Conservation (phyloP, 148 eudicot genomes). For the Arctostaphylos glauca region DNA sequence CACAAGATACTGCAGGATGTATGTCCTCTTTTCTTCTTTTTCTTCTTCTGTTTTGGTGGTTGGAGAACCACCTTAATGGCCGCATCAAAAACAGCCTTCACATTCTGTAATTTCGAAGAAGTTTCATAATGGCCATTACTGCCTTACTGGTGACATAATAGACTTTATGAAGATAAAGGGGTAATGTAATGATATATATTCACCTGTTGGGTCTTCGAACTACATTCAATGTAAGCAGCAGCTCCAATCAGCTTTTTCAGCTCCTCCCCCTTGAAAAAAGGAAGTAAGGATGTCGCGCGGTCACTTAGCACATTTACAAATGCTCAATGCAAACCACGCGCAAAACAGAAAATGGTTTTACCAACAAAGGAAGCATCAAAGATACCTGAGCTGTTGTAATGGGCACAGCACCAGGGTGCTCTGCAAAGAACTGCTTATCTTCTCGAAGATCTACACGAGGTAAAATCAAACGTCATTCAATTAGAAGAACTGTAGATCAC, state of each 20-base stretch:
- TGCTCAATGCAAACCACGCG: neutral
- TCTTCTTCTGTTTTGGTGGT: constrained; percentile 85
- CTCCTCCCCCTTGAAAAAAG: constrained; percentile 66
- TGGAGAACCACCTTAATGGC: constrained; percentile 88
- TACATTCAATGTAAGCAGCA: constrained; percentile 73
- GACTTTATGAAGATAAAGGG: neutral
- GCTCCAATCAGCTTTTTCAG: constrained; percentile 77
- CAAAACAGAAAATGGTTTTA: neutral
- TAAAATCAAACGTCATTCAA: neutral
- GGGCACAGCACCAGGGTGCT: constrained; percentile 84
- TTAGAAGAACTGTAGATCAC: neutral
- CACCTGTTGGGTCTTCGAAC: constrained; percentile 93
- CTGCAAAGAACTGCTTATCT: constrained; percentile 66
- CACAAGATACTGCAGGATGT: constrained; percentile 68
- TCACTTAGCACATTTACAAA: neutral
- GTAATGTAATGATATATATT: neutral
- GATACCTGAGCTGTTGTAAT: constrained; percentile 74
- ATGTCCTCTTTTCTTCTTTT: constrained; percentile 81
- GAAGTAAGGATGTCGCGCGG: constrained; percentile 13
- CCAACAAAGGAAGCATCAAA: constrained; percentile 2
- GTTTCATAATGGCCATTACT: neutral
- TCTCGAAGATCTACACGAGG: constrained; percentile 72
- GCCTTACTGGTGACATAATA: neutral
- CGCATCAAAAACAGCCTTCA: constrained; percentile 86
- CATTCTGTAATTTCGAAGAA: constrained; percentile 50